Evolutionary conservation across 305 asterid genomes (phyloP).

Genomic region (Fraxinus sp.): DNA sequence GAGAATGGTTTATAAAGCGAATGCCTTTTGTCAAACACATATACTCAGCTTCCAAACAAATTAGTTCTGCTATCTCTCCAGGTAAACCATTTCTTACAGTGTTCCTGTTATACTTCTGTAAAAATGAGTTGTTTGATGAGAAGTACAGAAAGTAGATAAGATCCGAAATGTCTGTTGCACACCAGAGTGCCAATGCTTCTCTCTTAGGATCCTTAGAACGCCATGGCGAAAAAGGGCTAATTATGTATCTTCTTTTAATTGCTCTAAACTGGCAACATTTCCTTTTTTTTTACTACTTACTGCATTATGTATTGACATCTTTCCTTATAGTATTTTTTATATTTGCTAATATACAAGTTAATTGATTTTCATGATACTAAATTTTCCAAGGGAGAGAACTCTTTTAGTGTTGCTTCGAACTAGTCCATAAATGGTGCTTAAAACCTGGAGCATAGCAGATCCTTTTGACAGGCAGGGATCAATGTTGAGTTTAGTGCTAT

Average conservation of each 20-base stretch:
- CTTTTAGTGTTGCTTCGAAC: slow-evolving; percentile 10
- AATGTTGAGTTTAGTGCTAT: not conserved
- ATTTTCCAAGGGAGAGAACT: not conserved
- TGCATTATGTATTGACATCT: not conserved
- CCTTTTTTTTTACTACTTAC: not conserved
- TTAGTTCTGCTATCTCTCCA: slow-evolving; percentile 90
- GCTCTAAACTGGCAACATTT: not conserved
- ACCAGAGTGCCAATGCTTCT: not conserved
- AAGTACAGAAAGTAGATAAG: not conserved
- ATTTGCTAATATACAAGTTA: not conserved
- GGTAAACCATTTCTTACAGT: slow-evolving; percentile 39
- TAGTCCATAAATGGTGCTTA: not conserved
- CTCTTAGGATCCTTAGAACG: not conserved
- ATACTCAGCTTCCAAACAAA: slow-evolving; percentile 90
- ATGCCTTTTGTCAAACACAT: slow-evolving; percentile 89
- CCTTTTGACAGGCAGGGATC: not conserved
- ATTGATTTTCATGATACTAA: slow-evolving; percentile 3
- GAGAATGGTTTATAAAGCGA: slow-evolving; percentile 87
- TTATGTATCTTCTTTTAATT: not conserved
- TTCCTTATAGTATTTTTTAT: not conserved
- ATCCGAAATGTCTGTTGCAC: not conserved
- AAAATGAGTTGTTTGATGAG: slow-evolving; percentile 1
- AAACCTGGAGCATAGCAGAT: not conserved
- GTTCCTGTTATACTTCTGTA: not conserved
- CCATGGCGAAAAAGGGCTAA: not conserved